phyloP scores from a whole-genome alignment of 805 yeast species.

The Debaryomyces hansenii region DNA sequence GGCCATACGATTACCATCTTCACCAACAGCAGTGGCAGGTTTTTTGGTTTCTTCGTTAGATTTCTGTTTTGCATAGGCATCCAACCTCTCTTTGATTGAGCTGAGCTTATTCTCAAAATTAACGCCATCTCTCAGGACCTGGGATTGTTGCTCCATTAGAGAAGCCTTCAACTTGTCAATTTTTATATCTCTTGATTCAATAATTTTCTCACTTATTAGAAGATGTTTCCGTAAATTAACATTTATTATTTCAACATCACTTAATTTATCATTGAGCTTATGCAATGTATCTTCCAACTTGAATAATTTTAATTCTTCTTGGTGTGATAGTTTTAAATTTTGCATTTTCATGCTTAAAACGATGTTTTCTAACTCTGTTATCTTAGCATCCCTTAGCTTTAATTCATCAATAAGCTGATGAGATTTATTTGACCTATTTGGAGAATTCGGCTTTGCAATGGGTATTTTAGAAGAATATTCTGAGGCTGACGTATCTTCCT shows the following conservation, averaged over 20 bases:
- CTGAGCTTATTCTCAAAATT: conserved; percentile 47
- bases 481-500: conserved; percentile 1
- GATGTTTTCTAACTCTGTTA: conserved; percentile 29
- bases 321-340: conserved; percentile 30
- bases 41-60: not conserved
- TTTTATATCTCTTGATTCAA: conserved; percentile 56
- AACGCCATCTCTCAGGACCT: conserved; percentile 48
- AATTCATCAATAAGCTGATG: conserved; percentile 17
- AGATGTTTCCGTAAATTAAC: conserved; percentile 56
- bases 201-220: conserved; percentile 52
- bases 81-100: conserved; percentile 8
- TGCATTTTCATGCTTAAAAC: conserved; percentile 30
- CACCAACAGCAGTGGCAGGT: not conserved
- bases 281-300: conserved; percentile 59
- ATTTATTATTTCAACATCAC: conserved; percentile 65
- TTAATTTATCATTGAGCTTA: conserved; percentile 56
- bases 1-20: not conserved
- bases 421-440: not conserved
- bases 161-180: conserved; percentile 53
- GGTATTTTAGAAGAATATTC: not conserved
- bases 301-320: conserved; percentile 49
- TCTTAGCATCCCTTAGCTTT: conserved; percentile 26
- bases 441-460: not conserved
- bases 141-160: conserved; percentile 50
- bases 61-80: not conserved